Conservation (phyloP, 805 yeast species). For the Spathaspora boniae region DNA sequence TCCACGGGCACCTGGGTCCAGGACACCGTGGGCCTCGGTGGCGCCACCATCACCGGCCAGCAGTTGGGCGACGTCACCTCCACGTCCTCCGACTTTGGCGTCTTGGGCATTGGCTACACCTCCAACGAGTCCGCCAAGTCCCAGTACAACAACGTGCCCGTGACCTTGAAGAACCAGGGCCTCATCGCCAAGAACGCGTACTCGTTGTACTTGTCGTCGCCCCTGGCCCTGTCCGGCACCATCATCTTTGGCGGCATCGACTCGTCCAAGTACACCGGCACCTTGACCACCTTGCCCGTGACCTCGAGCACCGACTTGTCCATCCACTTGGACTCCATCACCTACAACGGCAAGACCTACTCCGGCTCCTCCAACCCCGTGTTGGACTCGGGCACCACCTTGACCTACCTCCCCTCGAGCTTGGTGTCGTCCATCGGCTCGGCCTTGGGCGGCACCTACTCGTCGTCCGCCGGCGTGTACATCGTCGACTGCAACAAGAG, state of each 20-base stretch:
- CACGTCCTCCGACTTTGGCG: constrained; percentile 11
- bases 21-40: constrained; percentile 13
- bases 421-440: constrained; percentile 14
- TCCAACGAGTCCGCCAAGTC: constrained; percentile 9
- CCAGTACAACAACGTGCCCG: constrained; percentile 32
- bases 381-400: constrained; percentile 25
- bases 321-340: constrained; percentile 24
- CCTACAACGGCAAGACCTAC: constrained; percentile 5
- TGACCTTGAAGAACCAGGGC: constrained; percentile 29
- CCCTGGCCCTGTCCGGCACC: constrained; percentile 19
- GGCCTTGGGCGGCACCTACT: constrained; percentile 11
- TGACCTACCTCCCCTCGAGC: constrained; percentile 35
- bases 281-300: constrained; percentile 20
- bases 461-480: constrained; percentile 38
- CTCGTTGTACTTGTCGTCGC: constrained; percentile 32
- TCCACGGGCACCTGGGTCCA: constrained; percentile 14
- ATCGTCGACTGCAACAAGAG: constrained; percentile 32
- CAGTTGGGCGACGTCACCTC: constrained; percentile 18
- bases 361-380: constrained; percentile 11
- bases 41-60: constrained; percentile 11
- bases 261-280: constrained; percentile 23
- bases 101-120: constrained; percentile 17
- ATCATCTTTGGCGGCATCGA: constrained; percentile 35
- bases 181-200: constrained; percentile 32
- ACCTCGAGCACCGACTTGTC: constrained; percentile 2